Conservation (phyloP, 345 rosid genomes). For the Eucalyptus marginata region DNA sequence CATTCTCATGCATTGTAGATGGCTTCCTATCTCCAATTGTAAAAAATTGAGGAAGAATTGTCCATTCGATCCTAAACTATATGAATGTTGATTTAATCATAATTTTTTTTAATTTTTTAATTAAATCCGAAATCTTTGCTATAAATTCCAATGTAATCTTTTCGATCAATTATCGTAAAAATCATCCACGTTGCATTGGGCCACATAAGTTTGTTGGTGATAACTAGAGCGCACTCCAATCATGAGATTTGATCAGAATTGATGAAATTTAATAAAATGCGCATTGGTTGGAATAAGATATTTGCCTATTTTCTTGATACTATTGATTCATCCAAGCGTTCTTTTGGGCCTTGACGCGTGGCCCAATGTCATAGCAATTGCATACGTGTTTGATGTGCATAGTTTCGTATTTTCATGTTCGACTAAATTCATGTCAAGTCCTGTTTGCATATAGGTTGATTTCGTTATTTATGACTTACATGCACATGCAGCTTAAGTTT, state of each 20-base stretch:
- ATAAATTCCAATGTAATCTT: no score
- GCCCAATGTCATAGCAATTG: not conserved
- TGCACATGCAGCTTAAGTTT: not conserved
- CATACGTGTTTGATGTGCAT: no score
- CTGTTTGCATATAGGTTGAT: not conserved
- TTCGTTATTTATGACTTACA: not conserved
- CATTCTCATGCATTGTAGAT: not conserved
- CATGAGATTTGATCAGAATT: no score
- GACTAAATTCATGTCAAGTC: not conserved
- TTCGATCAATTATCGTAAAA: accelerated
- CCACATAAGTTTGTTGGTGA: not conserved
- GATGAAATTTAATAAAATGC: not conserved
- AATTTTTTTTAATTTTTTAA: no score
- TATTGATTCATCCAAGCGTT: not conserved
- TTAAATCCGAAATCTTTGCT: not conserved
- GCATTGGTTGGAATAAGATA: not conserved
- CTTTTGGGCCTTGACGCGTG: not conserved
- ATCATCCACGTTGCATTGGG: accelerated
- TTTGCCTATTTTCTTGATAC: not conserved
- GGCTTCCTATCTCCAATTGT: not conserved
- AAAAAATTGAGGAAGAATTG: no score
- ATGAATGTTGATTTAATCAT: no score
- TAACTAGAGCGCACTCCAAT: not conserved
- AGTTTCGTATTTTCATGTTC: not conserved
- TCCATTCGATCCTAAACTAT: no score